Conservation (phyloP, 352 stramenopile genomes). For the Thalassiosira sp. region DNA sequence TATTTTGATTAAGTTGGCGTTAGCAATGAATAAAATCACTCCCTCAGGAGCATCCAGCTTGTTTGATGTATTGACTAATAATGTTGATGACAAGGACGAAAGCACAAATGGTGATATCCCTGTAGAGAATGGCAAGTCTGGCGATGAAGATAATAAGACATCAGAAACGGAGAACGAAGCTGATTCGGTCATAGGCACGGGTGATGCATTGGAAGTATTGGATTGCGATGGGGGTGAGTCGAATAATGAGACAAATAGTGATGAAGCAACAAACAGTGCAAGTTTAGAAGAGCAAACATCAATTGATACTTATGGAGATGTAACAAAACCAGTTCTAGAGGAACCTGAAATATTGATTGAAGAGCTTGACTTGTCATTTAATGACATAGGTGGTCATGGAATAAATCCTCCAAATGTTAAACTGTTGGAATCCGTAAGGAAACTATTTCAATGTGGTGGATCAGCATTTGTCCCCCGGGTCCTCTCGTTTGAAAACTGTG, state of each 20-base stretch:
- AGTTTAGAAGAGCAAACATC: neutral
- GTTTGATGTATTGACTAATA: constrained; percentile 39
- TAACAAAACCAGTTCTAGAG: constrained; percentile 5
- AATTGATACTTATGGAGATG: constrained; percentile 11
- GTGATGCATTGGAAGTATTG: neutral
- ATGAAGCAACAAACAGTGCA: constrained; percentile 15
- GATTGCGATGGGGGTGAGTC: neutral
- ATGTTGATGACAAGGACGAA: constrained; percentile 1
- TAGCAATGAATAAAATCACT: constrained; percentile 60
- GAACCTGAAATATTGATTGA: constrained; percentile 33
- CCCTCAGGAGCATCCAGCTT: constrained; percentile 46
- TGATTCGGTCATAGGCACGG: neutral
- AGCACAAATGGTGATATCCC: constrained; percentile 7
- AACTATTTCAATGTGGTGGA: constrained; percentile 46
- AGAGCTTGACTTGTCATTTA: constrained; percentile 72
- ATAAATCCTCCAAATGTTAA: constrained; percentile 20
- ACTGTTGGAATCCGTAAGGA: constrained; percentile 51
- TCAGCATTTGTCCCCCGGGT: constrained; percentile 38
- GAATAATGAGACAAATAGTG: constrained; percentile 2
- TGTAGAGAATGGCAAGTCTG: constrained; percentile 12
- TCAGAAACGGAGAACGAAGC: constrained; percentile 12
- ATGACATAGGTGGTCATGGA: constrained; percentile 60
- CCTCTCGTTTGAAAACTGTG: constrained; percentile 67
- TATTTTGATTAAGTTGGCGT: constrained; percentile 25
- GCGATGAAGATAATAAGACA: constrained; percentile 1